Evolutionary conservation across 768 basidiomycete species (phyloP), one percentile per base, ranked within the genome.

Genomic region (Agrocybe praecox): DNA sequence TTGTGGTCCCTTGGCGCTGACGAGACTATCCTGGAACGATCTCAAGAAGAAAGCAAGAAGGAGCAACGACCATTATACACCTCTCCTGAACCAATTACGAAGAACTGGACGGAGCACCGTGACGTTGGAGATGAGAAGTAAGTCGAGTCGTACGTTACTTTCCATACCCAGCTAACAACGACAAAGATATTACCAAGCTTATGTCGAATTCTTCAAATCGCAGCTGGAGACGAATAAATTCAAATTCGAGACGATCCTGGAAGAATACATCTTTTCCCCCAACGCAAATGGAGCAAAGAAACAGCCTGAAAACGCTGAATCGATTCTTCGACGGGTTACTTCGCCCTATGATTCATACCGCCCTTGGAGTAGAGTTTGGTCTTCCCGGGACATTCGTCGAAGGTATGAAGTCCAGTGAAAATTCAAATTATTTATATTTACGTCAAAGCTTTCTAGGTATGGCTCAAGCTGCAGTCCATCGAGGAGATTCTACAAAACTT

Each of bases 281-380:
- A 66, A 74, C 34, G 80, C 72, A 49, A 85, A 84, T 55, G 46
- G 62, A 56, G 69, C 64, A 3, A 64, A 65, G 1, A 61, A 68
- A 36, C 74, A 79, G 14, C 80, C 82, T 1, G 59, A n/a, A 64
- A 46, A 72, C 72, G 72, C 57, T 75, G 43, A 68, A 68, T 43
- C 76, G 87, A 12, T 77, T 84, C 63, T 21, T 84, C 10, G 78
- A 72, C 0, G 81, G 81, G 0, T 61, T 86, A 2, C n/a, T 88
- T 4, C 87, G 88, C 56, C 85, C 87, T 0, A 62, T 86, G 43
- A 86, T 88, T 40, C 83, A 87, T 53, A 63, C 69, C 1, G 85
- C 82, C 21, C 83, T 82, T 61, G 87, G 86, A 0, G 64, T 80
- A 4, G 87, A 89, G 65, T 87, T 86, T 56, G 74, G 77, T 14